These are phyloP conservation scores for Eucalyptus melliodora DNA, from an alignment of 345 rosid species.

Conservation along the genomic window DNA sequence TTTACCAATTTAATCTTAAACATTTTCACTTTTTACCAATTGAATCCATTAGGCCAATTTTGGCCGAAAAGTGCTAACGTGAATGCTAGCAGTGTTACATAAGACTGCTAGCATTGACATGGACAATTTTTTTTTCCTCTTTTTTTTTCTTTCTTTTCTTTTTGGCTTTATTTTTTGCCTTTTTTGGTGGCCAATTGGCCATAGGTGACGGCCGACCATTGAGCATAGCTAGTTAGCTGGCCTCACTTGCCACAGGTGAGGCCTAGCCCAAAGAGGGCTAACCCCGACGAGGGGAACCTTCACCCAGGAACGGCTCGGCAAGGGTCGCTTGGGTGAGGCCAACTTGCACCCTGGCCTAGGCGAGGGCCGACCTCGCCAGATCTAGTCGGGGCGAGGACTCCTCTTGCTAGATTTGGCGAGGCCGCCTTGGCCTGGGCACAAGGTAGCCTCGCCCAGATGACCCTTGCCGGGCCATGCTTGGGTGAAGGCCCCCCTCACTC, in stretches of 20 bases:
- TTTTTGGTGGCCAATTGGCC: fast-evolving
- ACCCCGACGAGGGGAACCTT: no score
- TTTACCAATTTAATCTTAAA: fast-evolving
- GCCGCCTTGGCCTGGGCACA: no score
- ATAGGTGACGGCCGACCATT: fast-evolving
- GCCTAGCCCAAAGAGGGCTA: fast-evolving
- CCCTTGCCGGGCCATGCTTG: no score
- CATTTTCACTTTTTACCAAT: fast-evolving
- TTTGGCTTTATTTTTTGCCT: no score
- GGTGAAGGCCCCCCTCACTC: no score
- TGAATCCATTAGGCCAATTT: fast-evolving
- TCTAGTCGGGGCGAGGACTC: fast-evolving
- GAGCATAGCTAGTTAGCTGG: fast-evolving
- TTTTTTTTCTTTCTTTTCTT: no score
- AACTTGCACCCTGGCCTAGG: fast-evolving
- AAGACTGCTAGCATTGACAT: fast-evolving
- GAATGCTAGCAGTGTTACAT: fast-evolving
- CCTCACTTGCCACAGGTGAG: fast-evolving
- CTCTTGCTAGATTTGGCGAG: no score
- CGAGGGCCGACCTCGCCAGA: fast-evolving
- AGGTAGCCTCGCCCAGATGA: no score
- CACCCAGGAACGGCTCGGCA: fast-evolving
- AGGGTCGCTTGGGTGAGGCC: fast-evolving
- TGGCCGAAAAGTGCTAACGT: fast-evolving
- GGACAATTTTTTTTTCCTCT: fast-evolving